Percentiles rank a stretch among this genome's conserved stretches.
phyloP scores from a whole-genome alignment of 768 basidiomycete genomes.

The Lepiota subincarnata region DNA sequence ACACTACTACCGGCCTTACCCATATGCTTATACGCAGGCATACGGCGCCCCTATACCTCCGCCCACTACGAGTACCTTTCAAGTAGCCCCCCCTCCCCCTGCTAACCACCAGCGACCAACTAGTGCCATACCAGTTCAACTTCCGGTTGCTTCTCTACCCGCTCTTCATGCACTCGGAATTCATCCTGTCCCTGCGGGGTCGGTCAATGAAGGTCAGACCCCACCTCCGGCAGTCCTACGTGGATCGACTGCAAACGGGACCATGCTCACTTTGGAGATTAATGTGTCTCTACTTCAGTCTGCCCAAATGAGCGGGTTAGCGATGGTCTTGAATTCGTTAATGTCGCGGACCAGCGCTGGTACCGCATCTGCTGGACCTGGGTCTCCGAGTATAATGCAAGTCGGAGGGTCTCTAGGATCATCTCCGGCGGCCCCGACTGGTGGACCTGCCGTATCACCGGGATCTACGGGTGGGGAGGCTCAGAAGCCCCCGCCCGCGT shows the following conservation, averaged over 20 bases:
- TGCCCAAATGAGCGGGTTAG: conserved; percentile 74
- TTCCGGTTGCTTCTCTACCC: conserved; percentile 63
- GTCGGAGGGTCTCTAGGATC: not conserved
- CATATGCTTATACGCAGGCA: conserved; percentile 61
- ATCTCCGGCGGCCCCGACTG: not conserved
- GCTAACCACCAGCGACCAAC: conserved; percentile 30
- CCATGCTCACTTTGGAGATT: conserved; percentile 72
- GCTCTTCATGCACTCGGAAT: conserved; percentile 72
- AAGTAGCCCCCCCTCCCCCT: conserved; percentile 23
- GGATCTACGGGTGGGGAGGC: not conserved
- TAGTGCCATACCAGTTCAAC: conserved; percentile 59
- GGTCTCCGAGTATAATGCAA: conserved; percentile 7
- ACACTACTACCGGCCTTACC: conserved; percentile 62
- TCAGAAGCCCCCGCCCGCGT: not conserved
- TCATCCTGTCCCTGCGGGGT: conserved; percentile 57
- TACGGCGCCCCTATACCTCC: conserved; percentile 39
- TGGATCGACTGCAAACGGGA: conserved; percentile 66
- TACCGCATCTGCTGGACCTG: conserved; percentile 13
- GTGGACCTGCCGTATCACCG: not conserved
- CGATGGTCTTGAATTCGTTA: conserved; percentile 65
- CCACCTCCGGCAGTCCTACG: conserved; percentile 76
- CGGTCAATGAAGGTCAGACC: conserved; percentile 52
- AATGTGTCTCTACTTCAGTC: conserved; percentile 71
- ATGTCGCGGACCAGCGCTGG: conserved; percentile 44
- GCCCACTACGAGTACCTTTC: conserved; percentile 28